Evolutionary conservation across 352 stramenopile genomes (phyloP).

Genomic region (Globisporangium carolinianum): DNA sequence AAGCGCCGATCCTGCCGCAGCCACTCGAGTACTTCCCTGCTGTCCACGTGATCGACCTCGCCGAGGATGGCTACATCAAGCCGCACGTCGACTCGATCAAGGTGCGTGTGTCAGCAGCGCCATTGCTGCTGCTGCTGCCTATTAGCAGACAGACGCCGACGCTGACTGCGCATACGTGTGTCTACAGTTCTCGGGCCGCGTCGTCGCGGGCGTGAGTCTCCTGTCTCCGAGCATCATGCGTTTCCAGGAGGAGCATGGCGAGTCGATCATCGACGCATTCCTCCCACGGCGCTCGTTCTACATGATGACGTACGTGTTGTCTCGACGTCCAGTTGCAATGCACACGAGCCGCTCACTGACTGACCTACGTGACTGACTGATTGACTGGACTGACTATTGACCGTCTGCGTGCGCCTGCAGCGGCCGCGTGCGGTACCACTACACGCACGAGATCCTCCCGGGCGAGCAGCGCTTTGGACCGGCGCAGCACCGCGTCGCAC

Average conservation of each 20-base stretch:
- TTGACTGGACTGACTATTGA: too few relatives aligned
- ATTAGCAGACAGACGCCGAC: too few relatives aligned
- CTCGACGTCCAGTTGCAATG: background rate
- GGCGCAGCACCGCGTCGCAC: too few relatives aligned
- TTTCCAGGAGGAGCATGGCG: conserved; percentile 74
- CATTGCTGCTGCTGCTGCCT: background rate
- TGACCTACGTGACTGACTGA: background rate
- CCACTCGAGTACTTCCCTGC: conserved; percentile 63
- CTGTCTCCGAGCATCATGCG: conserved; percentile 80
- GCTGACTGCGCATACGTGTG: background rate
- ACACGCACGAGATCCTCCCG: conserved; percentile 82
- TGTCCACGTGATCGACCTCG: conserved; percentile 80
- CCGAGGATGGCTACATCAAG: conserved; percentile 78
- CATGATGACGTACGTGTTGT: conserved; percentile 68
- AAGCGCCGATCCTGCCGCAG: conserved; percentile 46
- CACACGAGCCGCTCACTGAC: too few relatives aligned
- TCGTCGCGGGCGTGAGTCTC: conserved; percentile 71
- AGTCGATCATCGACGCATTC: conserved; percentile 59
- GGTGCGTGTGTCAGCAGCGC: conserved; percentile 13
- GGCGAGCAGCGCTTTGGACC: conserved; percentile 22
- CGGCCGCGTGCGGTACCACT: conserved; percentile 74
- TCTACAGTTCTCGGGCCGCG: conserved; percentile 63
- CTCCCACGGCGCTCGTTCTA: conserved; percentile 77
- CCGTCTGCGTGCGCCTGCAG: conserved; percentile 11
- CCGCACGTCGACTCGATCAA: conserved; percentile 85